These are phyloP conservation scores for Apium graveolens DNA, from an alignment of 129 eudicot species.

Conservation along the genomic window DNA sequence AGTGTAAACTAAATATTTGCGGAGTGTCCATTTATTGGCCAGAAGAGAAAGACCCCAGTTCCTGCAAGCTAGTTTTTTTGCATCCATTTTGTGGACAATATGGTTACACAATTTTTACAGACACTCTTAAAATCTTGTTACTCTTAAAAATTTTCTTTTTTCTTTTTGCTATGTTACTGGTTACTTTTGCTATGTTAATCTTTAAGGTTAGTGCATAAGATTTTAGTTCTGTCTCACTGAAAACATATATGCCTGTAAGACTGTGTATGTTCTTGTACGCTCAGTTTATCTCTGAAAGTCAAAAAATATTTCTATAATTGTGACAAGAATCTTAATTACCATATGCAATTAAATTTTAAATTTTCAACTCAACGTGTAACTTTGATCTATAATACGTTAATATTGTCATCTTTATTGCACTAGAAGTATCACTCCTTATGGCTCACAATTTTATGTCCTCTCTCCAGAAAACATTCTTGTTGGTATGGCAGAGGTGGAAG, in stretches of 20 bases:
- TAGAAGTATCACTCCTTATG: no score
- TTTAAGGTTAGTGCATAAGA: not conserved
- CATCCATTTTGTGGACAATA: not conserved
- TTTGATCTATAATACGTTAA: not conserved
- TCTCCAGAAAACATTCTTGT: conserved; percentile 60
- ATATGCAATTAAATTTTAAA: not conserved
- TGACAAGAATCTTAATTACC: not conserved
- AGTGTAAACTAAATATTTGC: not conserved
- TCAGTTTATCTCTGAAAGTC: not conserved
- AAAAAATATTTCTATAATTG: not conserved
- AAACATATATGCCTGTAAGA: not conserved
- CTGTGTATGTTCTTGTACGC: not conserved
- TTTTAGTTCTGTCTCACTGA: not conserved
- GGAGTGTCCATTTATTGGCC: not conserved
- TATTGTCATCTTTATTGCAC: not conserved
- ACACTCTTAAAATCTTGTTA: not conserved
- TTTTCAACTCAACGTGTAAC: not conserved
- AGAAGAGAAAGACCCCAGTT: no score
- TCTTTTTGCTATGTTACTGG: no score
- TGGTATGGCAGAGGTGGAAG: conserved; percentile 88
- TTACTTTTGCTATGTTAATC: not conserved
- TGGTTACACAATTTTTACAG: not conserved
- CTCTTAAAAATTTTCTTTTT: not conserved
- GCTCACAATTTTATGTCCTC: not conserved
- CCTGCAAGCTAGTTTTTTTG: not conserved